Evolutionary conservation across 2,329 filamentous ascomycete species (phyloP).

Genomic region (Xylaria sp.): DNA sequence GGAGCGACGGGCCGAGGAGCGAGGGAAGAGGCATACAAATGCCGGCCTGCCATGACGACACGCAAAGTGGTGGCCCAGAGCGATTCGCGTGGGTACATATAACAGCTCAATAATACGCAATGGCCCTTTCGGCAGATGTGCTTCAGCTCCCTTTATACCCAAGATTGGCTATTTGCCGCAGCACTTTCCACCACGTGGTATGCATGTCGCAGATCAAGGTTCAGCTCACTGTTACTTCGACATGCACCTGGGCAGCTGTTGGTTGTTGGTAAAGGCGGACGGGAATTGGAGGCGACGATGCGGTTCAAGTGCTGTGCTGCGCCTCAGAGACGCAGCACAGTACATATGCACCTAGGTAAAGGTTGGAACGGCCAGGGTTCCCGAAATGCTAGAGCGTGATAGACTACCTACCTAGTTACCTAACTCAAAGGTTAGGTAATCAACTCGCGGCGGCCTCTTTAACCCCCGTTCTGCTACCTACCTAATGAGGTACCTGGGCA

Average conservation of each 20-base stretch:
- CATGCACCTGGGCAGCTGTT: neutral
- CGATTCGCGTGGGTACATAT: neutral
- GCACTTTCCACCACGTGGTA: neutral
- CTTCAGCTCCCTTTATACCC: neutral
- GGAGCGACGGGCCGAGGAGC: neutral
- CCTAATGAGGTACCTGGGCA: too few relatives aligned
- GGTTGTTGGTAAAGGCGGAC: neutral
- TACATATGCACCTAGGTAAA: too few relatives aligned
- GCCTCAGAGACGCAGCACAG: too few relatives aligned
- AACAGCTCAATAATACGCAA: neutral
- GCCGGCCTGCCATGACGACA: neutral
- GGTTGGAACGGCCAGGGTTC: too few relatives aligned
- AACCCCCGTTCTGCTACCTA: too few relatives aligned
- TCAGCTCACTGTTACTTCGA: neutral
- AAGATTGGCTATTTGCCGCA: neutral
- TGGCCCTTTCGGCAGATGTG: neutral
- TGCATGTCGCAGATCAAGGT: neutral
- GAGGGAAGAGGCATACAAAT: neutral
- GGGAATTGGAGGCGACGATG: neutral
- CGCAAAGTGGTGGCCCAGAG: neutral
- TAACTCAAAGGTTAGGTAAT: too few relatives aligned
- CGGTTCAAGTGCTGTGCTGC: neutral
- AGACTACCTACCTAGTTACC: too few relatives aligned
- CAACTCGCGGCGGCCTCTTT: too few relatives aligned
- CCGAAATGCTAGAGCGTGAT: too few relatives aligned